Base-by-base conservation (phyloP, 2,329 filamentous ascomycete genomes). In the Amesomyces nigricolor region DNA sequence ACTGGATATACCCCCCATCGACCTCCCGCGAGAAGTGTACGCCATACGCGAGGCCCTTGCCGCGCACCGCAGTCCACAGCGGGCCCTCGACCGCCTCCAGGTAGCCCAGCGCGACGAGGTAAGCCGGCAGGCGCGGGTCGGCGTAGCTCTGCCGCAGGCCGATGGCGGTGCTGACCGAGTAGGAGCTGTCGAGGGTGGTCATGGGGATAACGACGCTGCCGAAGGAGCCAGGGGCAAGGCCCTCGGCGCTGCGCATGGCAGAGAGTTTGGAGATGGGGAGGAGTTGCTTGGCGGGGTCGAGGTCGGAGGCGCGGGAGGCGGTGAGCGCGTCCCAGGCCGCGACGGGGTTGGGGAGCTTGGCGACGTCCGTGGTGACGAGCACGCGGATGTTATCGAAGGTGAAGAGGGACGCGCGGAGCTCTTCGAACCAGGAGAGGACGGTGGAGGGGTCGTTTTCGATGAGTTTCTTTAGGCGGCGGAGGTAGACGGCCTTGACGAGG, bases 31-130 rank as follows among this genome's bases (percentile, higher is more conserved):
- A 79, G 67, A 97, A 95, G 64, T 81, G 83, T 0, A 88, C 86
- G 51, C 91, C 91, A 67, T 99, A 99, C 0, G 94, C 94, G 51
- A 97, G 84, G 44, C 94, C 94, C 43, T 89, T 94, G 54, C 94
- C 94, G 46, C 94, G 89, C 47, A 97, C 88, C 0, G 90, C 89
- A 60, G 87, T 87, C 92, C 94, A 97, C 32, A 99, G 82, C 0
- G 94, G 94, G 0, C 94, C 94, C 71, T 99, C 94, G 16, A 95
- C 88, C 0, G 91, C 86, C 67, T 96, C 91, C 58, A 99, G 86
- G 68, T 96, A 97, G 17, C 91, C 85, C 48, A 91, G 83, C 0
- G 92, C 91, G 7, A 99, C 91, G 69, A 95, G 82, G 50, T 96
- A 79, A 2, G 91, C 86, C 0, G 94, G 91, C 1, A 97, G 77